phyloP scores from a whole-genome alignment of 2,329 filamentous ascomycete genomes.

The Aureobasidium sp. region DNA sequence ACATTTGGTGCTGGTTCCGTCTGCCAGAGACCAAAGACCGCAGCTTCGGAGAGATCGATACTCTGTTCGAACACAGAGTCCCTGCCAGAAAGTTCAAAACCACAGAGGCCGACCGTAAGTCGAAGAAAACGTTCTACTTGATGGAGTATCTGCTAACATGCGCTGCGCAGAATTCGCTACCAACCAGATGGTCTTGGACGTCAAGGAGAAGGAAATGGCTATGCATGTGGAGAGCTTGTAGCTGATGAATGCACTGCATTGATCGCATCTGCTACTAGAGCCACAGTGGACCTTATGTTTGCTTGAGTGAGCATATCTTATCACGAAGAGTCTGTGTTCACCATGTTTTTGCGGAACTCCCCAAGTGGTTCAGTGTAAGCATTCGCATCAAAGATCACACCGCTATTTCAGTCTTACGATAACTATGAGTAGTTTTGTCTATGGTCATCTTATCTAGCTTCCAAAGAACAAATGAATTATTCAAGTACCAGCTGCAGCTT shows the following conservation, averaged over 20 bases:
- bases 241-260: not conserved
- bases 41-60: conserved; percentile 38
- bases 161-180: not conserved
- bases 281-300: not conserved
- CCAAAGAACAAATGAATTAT: too few species aligned
- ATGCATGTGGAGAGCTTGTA: not conserved
- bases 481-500: too few species aligned
- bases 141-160: too few species aligned
- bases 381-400: too few species aligned
- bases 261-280: not conserved
- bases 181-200: not conserved
- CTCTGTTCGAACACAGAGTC: conserved; percentile 35
- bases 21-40: conserved; percentile 36
- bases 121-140: not conserved
- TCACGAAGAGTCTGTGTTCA: too few species aligned
- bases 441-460: too few species aligned
- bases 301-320: too few species aligned
- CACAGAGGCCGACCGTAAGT: not conserved
- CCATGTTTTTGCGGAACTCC: too few species aligned
- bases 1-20: conserved; percentile 33
- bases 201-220: not conserved
- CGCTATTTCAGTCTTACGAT: too few species aligned
- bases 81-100: conserved; percentile 28
- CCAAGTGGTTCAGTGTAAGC: too few species aligned
- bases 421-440: too few species aligned